phyloP scores from a whole-genome alignment of 2,329 filamentous ascomycete species.

The Fusarium gaditjirri region DNA sequence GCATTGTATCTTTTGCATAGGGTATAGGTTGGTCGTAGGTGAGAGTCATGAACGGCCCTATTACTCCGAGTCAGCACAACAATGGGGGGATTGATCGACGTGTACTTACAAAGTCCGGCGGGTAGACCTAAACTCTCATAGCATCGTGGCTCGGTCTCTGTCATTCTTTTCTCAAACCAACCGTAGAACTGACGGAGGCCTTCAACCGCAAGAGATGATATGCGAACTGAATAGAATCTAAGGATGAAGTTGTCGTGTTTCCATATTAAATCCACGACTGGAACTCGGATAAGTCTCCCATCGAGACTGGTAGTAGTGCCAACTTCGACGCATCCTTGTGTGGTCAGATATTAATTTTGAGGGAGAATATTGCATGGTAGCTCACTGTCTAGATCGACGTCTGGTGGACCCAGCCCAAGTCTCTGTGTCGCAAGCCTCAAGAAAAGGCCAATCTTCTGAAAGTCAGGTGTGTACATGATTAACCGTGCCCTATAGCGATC shows the following conservation, averaged over 20 bases:
- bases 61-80: rapidly evolving
- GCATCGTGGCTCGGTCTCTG: neutral
- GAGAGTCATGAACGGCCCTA: neutral
- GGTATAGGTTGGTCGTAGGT: neutral
- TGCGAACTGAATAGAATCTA: neutral
- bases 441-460: neutral
- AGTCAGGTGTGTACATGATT: neutral
- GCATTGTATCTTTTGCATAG: neutral
- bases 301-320: neutral
- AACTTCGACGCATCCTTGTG: neutral
- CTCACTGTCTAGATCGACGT: neutral
- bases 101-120: neutral
- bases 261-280: neutral
- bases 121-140: neutral
- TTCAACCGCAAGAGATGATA: neutral
- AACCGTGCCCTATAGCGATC: neutral
- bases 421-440: neutral
- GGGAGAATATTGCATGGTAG: rapidly evolving
- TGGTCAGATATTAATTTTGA: rapidly evolving
- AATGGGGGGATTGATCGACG: rapidly evolving
- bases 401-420: neutral
- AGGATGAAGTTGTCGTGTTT: neutral
- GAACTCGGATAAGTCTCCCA: neutral
- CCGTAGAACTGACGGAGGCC: neutral
- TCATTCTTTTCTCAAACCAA: neutral